Conservation (phyloP, 768 basidiomycete genomes). For the Naganishia friedmannii region DNA sequence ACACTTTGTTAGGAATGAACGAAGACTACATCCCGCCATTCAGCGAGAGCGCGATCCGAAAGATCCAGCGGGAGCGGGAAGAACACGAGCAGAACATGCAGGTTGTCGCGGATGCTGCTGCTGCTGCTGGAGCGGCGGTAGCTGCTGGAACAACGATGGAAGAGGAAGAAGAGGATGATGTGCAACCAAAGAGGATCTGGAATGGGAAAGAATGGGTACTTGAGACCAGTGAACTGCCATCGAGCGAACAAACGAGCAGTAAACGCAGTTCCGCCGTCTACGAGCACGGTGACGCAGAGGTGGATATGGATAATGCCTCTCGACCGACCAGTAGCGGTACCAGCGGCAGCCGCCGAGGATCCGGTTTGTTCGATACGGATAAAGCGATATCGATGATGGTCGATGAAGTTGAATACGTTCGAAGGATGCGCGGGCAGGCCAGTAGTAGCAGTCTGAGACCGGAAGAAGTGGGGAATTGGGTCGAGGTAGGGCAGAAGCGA, state of each 20-base stretch:
- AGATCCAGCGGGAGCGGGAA: slow-evolving; percentile 12
- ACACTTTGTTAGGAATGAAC: slow-evolving; percentile 6
- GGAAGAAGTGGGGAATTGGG: not conserved
- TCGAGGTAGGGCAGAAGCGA: not conserved
- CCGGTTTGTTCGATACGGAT: slow-evolving; percentile 3
- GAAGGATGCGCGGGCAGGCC: slow-evolving; percentile 5
- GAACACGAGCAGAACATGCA: not conserved
- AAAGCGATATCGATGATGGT: slow-evolving; percentile 22
- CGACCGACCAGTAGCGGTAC: not conserved
- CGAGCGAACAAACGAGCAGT: not conserved
- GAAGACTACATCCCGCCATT: slow-evolving; percentile 16
- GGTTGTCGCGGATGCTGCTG: slow-evolving; percentile 8
- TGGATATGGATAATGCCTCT: not conserved
- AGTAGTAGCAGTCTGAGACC: not conserved
- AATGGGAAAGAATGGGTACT: not conserved
- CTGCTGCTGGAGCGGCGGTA: not conserved
- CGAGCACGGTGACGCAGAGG: not conserved
- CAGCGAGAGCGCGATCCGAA: slow-evolving; percentile 17
- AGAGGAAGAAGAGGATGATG: no score
- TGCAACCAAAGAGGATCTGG: slow-evolving; percentile 2
- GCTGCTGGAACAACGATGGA: no score
- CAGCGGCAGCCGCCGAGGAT: not conserved
- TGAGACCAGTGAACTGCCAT: not conserved
- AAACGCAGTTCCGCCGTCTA: not conserved
- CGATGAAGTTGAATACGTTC: slow-evolving; percentile 13